Percentiles rank a stretch among this genome's conserved stretches.
Evolutionary conservation across 1,284 basidiomycete genomes (phyloP).

Genomic region (Psilocybe mexicana): DNA sequence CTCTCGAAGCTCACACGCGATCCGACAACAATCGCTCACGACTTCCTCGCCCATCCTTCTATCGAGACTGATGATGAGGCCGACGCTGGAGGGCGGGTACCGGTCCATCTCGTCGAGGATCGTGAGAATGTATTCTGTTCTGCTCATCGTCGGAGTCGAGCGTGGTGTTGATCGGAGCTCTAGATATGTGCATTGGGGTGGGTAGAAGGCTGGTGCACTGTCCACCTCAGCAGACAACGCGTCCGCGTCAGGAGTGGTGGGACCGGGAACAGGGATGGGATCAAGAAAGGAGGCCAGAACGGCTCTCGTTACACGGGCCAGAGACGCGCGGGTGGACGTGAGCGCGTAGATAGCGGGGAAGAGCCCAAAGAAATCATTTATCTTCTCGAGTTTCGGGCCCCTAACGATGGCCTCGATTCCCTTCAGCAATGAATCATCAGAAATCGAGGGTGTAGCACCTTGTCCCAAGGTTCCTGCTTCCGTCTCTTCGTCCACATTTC

Average conservation of each 20-base stretch:
- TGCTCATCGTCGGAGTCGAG: conserved; percentile 52
- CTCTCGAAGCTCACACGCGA: conserved; percentile 55
- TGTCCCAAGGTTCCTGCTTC: no score
- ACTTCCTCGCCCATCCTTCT: conserved; percentile 57
- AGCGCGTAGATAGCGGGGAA: conserved; percentile 80
- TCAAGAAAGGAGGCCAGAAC: conserved; percentile 67
- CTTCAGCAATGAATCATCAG: conserved; percentile 36
- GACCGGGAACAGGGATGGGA: not conserved
- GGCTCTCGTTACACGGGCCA: conserved; percentile 56
- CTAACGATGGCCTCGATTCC: conserved; percentile 51
- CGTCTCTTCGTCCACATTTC: no score
- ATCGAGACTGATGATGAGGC: conserved; percentile 74
- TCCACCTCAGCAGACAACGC: conserved; percentile 10
- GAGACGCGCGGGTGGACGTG: conserved; percentile 56
- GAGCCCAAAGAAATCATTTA: conserved; percentile 71
- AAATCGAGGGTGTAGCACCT: conserved; percentile 8
- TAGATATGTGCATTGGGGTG: conserved; percentile 63
- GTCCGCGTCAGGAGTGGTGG: not conserved
- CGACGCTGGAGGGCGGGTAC: conserved; percentile 50
- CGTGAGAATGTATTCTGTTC: conserved; percentile 57
- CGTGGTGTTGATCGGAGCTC: conserved; percentile 77
- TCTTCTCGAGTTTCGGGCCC: conserved; percentile 52
- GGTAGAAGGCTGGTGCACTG: not conserved
- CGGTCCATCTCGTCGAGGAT: conserved; percentile 68
- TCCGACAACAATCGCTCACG: conserved; percentile 54